Conservation (phyloP, 768 basidiomycete species). For the Tephrocybe rancida region DNA sequence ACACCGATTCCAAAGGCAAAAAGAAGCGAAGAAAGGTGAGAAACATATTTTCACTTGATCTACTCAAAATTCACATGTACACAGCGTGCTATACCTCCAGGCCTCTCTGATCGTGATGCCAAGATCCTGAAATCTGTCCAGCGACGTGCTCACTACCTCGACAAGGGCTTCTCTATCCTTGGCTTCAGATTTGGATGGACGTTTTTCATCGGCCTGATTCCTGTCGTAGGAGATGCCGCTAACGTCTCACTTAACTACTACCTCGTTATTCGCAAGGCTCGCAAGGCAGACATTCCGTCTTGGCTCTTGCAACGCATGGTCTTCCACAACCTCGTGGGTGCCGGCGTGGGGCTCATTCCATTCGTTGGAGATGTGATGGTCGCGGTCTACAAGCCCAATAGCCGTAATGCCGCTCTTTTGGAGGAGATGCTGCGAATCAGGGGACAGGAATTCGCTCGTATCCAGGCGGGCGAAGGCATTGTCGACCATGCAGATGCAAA, state of each 20-base stretch:
- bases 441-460: conserved; percentile 70
- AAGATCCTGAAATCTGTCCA: conserved; percentile 76
- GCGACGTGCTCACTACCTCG: conserved; percentile 80
- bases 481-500: conserved; percentile 13
- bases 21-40: conserved; percentile 60
- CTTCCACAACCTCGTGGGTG: conserved; percentile 72
- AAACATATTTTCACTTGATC: conserved; percentile 3
- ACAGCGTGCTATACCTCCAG: conserved; percentile 72
- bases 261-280: conserved; percentile 77
- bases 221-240: conserved; percentile 67
- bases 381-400: conserved; percentile 85
- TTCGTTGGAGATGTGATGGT: conserved; percentile 75
- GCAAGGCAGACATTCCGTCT: conserved; percentile 64
- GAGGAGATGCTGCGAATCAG: conserved; percentile 84
- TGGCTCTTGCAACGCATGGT: conserved; percentile 80
- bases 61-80: background rate
- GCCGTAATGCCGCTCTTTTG: conserved; percentile 82
- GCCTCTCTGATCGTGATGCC: conserved; percentile 75
- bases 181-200: conserved; percentile 89
- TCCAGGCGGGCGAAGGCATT: conserved; percentile 35
- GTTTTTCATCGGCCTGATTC: conserved; percentile 77
- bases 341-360: conserved; percentile 67
- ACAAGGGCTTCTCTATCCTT: conserved; percentile 81
- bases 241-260: conserved; percentile 69
- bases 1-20: conserved; percentile 56